These are phyloP conservation scores for Microbotryum violaceum DNA, from an alignment of 1,284 basidiomycete genomes.

Conservation along the genomic window DNA sequence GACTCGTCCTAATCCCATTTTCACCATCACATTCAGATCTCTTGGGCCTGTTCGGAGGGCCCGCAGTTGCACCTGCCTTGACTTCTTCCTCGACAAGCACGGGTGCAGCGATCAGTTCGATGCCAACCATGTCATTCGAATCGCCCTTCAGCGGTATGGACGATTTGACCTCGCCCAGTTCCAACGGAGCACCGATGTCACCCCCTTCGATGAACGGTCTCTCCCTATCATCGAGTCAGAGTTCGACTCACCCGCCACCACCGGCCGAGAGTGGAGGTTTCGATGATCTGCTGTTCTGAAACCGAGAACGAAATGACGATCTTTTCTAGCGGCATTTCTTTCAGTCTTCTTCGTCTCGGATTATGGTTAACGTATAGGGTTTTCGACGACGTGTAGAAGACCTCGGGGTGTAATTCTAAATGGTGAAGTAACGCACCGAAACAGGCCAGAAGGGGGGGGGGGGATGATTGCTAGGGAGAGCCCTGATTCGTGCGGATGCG, in stretches of 20 bases:
- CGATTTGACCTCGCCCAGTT: not conserved
- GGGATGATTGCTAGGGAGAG: too few species aligned
- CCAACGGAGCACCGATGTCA: not conserved
- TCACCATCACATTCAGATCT: constrained; percentile 13
- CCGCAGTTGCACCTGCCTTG: not conserved
- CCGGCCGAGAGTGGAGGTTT: constrained; percentile 2
- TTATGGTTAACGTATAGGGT: too few species aligned
- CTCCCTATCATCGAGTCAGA: not conserved
- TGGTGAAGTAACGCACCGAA: too few species aligned
- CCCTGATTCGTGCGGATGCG: too few species aligned
- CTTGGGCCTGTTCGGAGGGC: constrained; percentile 33
- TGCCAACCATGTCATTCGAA: not conserved
- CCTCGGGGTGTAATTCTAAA: too few species aligned
- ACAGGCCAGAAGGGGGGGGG: too few species aligned
- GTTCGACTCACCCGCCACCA: not conserved
- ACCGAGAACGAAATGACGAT: too few species aligned
- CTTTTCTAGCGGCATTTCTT: too few species aligned
- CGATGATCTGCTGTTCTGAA: constrained; percentile 22
- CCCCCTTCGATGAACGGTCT: not conserved
- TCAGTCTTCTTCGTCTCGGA: too few species aligned
- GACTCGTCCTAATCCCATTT: constrained; percentile 63
- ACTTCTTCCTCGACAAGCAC: not conserved
- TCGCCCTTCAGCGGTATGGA: constrained; percentile 10
- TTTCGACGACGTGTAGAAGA: too few species aligned
- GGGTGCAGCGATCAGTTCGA: not conserved